Percentiles rank a stretch among this genome's conserved stretches.
These are phyloP conservation scores for Serendipita sp. DNA, from an alignment of 1,284 basidiomycete species.

Conservation along the genomic window DNA sequence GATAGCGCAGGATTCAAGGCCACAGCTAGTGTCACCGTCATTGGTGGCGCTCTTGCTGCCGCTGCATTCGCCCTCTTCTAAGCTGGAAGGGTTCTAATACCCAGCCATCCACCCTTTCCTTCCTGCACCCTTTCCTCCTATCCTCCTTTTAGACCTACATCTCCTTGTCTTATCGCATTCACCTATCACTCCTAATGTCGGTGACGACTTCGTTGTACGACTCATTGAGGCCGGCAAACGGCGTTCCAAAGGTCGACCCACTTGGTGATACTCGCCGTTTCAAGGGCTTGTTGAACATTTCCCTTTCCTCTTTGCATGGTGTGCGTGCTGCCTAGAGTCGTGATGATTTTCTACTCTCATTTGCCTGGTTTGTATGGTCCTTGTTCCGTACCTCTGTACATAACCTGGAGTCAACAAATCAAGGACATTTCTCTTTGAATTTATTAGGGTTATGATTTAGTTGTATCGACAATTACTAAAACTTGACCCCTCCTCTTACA, in stretches of 20 bases:
- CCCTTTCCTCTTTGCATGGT: neutral
- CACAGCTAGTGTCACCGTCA: neutral
- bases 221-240: neutral
- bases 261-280: neutral
- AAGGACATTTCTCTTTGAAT: neutral
- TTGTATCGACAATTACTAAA: neutral
- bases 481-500: neutral
- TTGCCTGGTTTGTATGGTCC: neutral
- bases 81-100: neutral
- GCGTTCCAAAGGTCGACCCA: neutral
- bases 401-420: neutral
- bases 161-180: neutral
- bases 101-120: neutral
- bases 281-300: conserved; percentile 6
- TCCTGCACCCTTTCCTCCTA: neutral
- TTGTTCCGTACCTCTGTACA: neutral
- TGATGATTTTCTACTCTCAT: neutral
- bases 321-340: neutral
- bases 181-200: neutral
- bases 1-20: neutral
- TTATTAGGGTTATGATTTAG: neutral
- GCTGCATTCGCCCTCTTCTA: conserved; percentile 1
- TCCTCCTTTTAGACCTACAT: neutral
- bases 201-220: neutral
- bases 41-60: neutral